Conservation (phyloP, 306 rosid genomes). For the Senna siamea region DNA sequence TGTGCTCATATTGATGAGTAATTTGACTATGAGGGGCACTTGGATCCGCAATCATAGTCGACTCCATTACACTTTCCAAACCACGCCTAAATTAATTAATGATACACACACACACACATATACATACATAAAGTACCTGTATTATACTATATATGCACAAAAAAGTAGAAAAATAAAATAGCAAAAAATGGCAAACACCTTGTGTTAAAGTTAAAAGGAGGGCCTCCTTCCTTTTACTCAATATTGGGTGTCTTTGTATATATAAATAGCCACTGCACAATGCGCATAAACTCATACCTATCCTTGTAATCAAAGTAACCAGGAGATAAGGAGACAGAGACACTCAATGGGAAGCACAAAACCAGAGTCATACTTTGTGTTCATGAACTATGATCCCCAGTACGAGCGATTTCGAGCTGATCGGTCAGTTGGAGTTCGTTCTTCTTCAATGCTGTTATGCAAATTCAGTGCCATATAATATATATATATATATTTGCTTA, state of each 20-base stretch:
- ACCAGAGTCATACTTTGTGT: slow-evolving; percentile 73
- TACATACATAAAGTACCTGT: too few species aligned
- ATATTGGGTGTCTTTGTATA: slow-evolving; percentile 31
- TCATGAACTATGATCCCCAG: slow-evolving; percentile 89
- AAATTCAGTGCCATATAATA: too few species aligned
- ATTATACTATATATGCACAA: too few species aligned
- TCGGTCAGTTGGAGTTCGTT: slow-evolving; percentile 50
- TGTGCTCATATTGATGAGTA: neutral
- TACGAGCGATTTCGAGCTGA: slow-evolving; percentile 73
- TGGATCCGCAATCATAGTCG: slow-evolving; percentile 1
- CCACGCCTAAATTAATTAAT: neutral
- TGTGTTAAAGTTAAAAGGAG: slow-evolving; percentile 13
- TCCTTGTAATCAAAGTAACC: neutral
- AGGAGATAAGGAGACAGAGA: slow-evolving; percentile 12
- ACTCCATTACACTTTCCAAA: neutral
- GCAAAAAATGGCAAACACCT: neutral
- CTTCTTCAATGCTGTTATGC: neutral
- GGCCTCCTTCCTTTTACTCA: slow-evolving; percentile 17
- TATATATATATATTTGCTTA: neutral
- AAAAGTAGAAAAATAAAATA: too few species aligned
- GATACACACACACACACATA: too few species aligned
- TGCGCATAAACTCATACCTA: neutral
- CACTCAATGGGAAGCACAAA: slow-evolving; percentile 53
- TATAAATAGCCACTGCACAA: slow-evolving; percentile 40
- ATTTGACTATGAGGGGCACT: neutral